Conservation (phyloP, 2,329 filamentous ascomycete genomes). For the Fusarium sp. region DNA sequence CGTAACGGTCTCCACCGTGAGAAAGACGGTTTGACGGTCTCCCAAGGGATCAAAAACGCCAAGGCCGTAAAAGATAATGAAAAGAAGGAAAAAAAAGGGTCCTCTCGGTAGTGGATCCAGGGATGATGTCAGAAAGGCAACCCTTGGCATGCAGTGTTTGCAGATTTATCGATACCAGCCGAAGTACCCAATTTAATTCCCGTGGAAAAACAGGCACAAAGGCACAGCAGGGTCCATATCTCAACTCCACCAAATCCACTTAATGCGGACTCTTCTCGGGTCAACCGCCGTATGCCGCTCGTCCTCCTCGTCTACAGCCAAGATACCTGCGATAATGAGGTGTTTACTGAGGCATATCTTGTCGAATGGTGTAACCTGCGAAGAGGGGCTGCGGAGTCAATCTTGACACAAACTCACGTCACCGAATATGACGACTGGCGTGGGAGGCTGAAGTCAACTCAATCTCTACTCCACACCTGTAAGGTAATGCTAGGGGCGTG, state of each 20-base stretch:
- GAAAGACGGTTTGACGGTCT: slow-evolving; percentile 37
- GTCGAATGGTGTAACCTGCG: slow-evolving; percentile 36
- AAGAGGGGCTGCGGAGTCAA: slow-evolving; percentile 40
- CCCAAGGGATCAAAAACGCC: neutral
- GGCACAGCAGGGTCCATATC: slow-evolving; percentile 17
- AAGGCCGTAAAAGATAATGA: slow-evolving; percentile 1
- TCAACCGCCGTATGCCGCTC: slow-evolving; percentile 33
- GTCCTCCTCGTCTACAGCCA: slow-evolving; percentile 15
- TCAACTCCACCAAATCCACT: slow-evolving; percentile 32
- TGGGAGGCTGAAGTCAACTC: slow-evolving; percentile 22
- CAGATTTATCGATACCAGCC: neutral
- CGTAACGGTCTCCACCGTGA: slow-evolving; percentile 38
- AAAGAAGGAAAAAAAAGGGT: slow-evolving; percentile 14
- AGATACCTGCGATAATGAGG: slow-evolving; percentile 21
- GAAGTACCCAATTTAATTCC: slow-evolving; percentile 31
- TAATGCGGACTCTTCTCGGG: slow-evolving; percentile 43
- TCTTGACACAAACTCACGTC: slow-evolving; percentile 36
- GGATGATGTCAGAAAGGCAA: slow-evolving; percentile 42
- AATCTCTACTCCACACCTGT: neutral
- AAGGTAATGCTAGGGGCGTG: slow-evolving; percentile 16
- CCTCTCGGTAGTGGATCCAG: slow-evolving; percentile 33
- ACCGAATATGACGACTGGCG: slow-evolving; percentile 32
- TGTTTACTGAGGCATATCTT: slow-evolving; percentile 40
- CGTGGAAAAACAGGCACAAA: slow-evolving; percentile 34
- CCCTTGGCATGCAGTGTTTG: slow-evolving; percentile 17